Percentiles rank a stretch among this genome's conserved stretches.
Conservation (phyloP, 257 asterid genomes). For the Nicotiana knightiana region DNA sequence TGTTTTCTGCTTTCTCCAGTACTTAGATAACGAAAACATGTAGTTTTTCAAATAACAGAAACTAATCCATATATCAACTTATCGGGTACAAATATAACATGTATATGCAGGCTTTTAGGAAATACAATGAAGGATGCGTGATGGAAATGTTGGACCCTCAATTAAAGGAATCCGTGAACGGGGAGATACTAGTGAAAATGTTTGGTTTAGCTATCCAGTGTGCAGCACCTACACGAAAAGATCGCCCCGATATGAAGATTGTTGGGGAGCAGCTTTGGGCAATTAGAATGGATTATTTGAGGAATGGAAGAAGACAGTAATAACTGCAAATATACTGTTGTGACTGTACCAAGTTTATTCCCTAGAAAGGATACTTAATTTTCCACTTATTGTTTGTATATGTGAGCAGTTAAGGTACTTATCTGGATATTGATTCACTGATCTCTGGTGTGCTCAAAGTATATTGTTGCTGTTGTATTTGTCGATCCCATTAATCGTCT, state of each 20-base stretch:
- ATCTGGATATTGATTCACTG: neutral
- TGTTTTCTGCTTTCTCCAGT: neutral
- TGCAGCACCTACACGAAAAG: slow-evolving; percentile 82
- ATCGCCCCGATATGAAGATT: slow-evolving; percentile 86
- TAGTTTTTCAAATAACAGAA: neutral
- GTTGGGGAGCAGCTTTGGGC: slow-evolving; percentile 86
- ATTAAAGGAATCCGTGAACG: slow-evolving; percentile 46
- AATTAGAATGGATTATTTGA: slow-evolving; percentile 74
- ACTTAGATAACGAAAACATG: neutral
- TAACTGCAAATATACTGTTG: neutral
- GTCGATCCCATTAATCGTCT: too few species aligned
- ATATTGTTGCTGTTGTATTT: too few species aligned
- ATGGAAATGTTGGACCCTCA: slow-evolving; percentile 69
- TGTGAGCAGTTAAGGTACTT: slow-evolving; percentile 5
- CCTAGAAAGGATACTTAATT: slow-evolving; percentile 10
- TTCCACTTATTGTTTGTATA: neutral
- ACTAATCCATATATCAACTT: neutral
- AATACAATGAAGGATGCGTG: slow-evolving; percentile 44
- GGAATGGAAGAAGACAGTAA: slow-evolving; percentile 38
- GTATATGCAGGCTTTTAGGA: slow-evolving; percentile 62
- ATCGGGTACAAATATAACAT: neutral
- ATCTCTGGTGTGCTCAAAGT: too few species aligned
- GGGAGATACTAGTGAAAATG: slow-evolving; percentile 57
- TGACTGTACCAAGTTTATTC: neutral
- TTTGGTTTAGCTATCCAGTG: slow-evolving; percentile 73